phyloP scores from a whole-genome alignment of 1,139 yeast genomes.

The Hemisphaericaspora lyxosophila region DNA sequence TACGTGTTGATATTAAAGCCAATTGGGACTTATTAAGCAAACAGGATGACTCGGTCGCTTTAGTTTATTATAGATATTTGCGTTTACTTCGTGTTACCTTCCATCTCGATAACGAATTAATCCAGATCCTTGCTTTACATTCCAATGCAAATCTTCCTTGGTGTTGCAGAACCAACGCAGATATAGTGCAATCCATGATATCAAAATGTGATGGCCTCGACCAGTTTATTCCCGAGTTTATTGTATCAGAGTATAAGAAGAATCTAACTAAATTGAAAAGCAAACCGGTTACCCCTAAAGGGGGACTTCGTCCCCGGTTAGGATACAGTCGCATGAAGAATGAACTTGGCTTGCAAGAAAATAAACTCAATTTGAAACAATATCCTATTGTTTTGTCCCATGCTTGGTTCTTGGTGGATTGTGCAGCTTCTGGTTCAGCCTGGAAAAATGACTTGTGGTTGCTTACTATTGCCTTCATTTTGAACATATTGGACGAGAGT shows the following conservation, averaged over 20 bases:
- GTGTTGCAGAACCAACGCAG: conserved; percentile 20
- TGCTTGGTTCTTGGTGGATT: conserved; percentile 30
- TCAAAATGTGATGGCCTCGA: conserved; percentile 2
- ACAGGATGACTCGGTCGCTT: background rate
- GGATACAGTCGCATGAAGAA: conserved; percentile 25
- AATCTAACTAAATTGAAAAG: conserved; percentile 5
- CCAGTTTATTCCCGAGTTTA: conserved; percentile 8
- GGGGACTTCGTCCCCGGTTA: conserved; percentile 28
- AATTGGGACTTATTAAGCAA: background rate
- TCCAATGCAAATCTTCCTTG: conserved; percentile 33
- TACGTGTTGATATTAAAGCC: background rate
- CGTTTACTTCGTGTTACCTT: conserved; percentile 1
- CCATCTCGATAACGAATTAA: background rate
- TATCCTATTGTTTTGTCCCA: conserved; percentile 20
- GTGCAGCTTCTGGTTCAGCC: conserved; percentile 15
- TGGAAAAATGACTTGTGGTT: conserved; percentile 36
- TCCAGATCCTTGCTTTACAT: conserved; percentile 19
- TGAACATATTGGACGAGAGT: conserved; percentile 53
- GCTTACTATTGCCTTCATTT: conserved; percentile 45
- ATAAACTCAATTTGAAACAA: conserved; percentile 19
- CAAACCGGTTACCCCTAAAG: conserved; percentile 8
- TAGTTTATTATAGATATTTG: conserved; percentile 1
- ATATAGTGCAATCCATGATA: conserved; percentile 14
- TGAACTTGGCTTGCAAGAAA: conserved; percentile 23
- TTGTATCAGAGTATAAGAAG: conserved; percentile 2